Evolutionary conservation across 495 filamentous ascomycete species (phyloP), one percentile per base, ranked within the genome.

Genomic region (Lepidopterella palustris): DNA sequence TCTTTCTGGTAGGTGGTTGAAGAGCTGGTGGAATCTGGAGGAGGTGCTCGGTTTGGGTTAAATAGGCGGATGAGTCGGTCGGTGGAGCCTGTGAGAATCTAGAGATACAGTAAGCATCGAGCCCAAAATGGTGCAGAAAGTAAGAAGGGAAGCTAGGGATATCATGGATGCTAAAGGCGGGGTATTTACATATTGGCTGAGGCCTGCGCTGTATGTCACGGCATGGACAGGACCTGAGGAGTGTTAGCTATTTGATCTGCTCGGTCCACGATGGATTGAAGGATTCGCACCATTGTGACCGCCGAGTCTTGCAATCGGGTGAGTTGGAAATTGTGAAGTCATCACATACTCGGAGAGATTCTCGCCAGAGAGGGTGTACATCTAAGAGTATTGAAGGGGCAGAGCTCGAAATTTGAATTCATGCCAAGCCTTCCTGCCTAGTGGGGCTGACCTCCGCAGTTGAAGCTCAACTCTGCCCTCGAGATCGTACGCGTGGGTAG

Each of bases 1-100:
- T 18, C 13, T 35, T 53, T 40, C 56, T 77, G 69, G 49, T 68
- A 48, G 23, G 71, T 65, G 20, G 66, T 59, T 20, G 73, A 58
- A 42, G 71, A 69, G 61, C 74, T 69, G 20, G 74, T 57, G 48
- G 75, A 75, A 59, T 61, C 42, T 50, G 79, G 74, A 26, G 79
- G 68, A 3, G 84, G 52, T 4, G 67, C 65, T 49, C 57, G 55
- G 11, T 42, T 80, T 64, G 87, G 88, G 72, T 92, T 74, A 67
- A 58, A 93, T 18, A 96, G 84, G 53, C 89, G 84, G 70, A 96
- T 82, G 39, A 82, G 79, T 62, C 92, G 88, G 77, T 97, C 92
- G 50, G 89, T 79, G 48, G 85, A 87, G 66, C 92, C 92, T 53
- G 90, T 90, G 24, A 96, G 84, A 73, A 96, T 80, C 60, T 83